These are phyloP conservation scores for Hydrangea macrophylla DNA, from an alignment of 148 eudicot genomes.

Conservation along the genomic window DNA sequence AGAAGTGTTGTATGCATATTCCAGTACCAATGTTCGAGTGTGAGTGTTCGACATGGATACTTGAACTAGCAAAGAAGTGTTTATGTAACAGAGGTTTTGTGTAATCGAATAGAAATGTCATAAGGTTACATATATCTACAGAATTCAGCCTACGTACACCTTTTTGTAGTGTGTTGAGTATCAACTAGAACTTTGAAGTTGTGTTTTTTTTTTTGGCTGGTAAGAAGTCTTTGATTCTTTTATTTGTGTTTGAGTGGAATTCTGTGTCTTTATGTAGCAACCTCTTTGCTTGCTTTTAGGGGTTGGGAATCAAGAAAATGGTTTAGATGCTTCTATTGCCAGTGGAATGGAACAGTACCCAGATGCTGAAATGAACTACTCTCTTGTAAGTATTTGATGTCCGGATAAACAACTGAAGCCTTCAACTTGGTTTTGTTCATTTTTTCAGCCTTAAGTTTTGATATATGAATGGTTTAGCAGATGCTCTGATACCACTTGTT, in stretches of 20 bases:
- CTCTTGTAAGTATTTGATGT: conserved; percentile 20
- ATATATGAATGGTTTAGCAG: neutral
- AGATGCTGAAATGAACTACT: conserved; percentile 4
- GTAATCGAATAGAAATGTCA: neutral
- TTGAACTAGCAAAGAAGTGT: too few relatives aligned
- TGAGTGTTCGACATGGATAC: too few relatives aligned
- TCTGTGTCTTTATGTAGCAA: neutral
- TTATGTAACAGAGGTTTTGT: neutral
- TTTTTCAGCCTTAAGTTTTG: neutral
- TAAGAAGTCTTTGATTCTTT: neutral
- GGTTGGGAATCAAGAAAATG: conserved; percentile 20
- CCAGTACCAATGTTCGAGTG: too few relatives aligned
- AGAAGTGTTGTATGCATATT: too few relatives aligned
- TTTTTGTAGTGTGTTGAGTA: neutral
- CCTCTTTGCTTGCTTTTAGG: neutral
- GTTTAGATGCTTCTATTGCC: conserved; percentile 1
- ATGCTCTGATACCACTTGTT: too few relatives aligned
- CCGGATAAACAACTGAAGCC: neutral
- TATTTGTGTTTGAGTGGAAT: neutral
- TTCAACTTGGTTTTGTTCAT: neutral
- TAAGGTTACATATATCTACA: neutral
- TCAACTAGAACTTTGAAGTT: neutral
- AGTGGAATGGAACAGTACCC: conserved; percentile 14
- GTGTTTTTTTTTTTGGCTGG: neutral
- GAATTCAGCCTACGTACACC: neutral